Percentiles rank a stretch among this genome's conserved stretches.
Conservation (phyloP, 2,329 filamentous ascomycete species). For the Curvularia eragrostidis region DNA sequence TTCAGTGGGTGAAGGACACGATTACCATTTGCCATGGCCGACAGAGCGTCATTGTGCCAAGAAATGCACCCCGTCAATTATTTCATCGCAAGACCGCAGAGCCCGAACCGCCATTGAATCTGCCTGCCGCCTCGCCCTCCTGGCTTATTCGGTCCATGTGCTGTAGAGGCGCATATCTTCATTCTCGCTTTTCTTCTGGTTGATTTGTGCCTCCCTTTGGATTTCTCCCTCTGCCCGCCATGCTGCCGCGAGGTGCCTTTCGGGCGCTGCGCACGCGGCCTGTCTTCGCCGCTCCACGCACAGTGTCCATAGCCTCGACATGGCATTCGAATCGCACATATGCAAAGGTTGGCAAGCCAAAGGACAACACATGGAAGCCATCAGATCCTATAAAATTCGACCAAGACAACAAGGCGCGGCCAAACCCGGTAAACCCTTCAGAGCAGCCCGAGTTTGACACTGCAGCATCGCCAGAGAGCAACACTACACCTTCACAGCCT, state of each 20-base stretch:
- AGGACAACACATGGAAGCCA: slow-evolving; percentile 52
- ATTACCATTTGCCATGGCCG: slow-evolving; percentile 17
- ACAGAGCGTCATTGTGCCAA: slow-evolving; percentile 23
- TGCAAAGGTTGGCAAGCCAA: slow-evolving; percentile 31
- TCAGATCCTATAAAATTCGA: slow-evolving; percentile 51
- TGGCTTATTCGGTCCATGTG: slow-evolving; percentile 5
- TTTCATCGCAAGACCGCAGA: slow-evolving; percentile 25
- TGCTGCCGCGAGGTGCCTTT: slow-evolving; percentile 47
- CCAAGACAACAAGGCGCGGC: slow-evolving; percentile 31
- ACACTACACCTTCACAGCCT: slow-evolving; percentile 33
- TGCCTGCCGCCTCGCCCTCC: background rate
- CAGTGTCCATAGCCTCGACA: slow-evolving; percentile 35
- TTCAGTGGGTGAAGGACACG: slow-evolving; percentile 19
- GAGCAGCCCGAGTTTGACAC: slow-evolving; percentile 47
- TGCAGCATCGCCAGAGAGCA: slow-evolving; percentile 22
- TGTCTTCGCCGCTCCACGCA: slow-evolving; percentile 34
- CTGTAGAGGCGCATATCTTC: slow-evolving; percentile 7
- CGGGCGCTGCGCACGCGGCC: slow-evolving; percentile 44
- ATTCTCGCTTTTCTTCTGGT: slow-evolving; percentile 13
- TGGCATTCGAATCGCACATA: slow-evolving; percentile 39
- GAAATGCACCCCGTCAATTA: slow-evolving; percentile 26
- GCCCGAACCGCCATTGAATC: background rate
- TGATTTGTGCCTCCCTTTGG: slow-evolving; percentile 27
- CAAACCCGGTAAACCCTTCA: slow-evolving; percentile 37
- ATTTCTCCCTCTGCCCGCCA: slow-evolving; percentile 25